Base-by-base conservation (phyloP, 805 yeast genomes). In the Candida vaughaniae region DNA sequence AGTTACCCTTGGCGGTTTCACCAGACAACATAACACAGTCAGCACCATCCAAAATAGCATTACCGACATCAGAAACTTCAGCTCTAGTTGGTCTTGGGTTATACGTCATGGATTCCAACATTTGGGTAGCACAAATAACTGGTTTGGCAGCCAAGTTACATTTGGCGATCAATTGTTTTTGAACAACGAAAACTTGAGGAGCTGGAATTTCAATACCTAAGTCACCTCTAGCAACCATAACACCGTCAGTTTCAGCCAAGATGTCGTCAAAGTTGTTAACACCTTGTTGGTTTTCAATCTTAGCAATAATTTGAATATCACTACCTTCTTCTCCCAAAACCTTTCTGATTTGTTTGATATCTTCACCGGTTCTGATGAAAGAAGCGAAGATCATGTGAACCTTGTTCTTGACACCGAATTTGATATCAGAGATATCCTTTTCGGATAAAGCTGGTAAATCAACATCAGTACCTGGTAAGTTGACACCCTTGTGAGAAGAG, bases 71-170 rank as follows among this genome's bases (percentile, higher is more conserved):
- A 40, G 95, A 84, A 45, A 93, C 99, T 76, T 93, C 99, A 54
- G 99, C 99, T 77, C 99, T 86, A 66, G 99, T 93, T 71, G 99
- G 99, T 73, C 99, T 85, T 69, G 99, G 99, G 85, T 93, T 93
- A 75, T 85, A 88, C 45, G 98, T 93, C 99, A 93, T 93, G 43
- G 97, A 88, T 75, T 93, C 99, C 69, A 93, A 82, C 99, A 93
- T 93, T 76, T 93, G 99, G 51, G 99, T 93, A 52, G 99, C 99
- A 77, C 99, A 93, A 66, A 93, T 89, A 54, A 89, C 97, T 62
- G 99, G 99, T 82, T 93, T 93, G 68, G 97, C 99, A 52, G 96
- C 98, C 65, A 91, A 75, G 83, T 93, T 95, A 79, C 96, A 93
- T 77, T 93, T 93, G 62, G 99, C 98, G 66, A 93, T 91, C 74